Conservation (phyloP, 2,329 filamentous ascomycete species). For the Rasamsonia emersonii region DNA sequence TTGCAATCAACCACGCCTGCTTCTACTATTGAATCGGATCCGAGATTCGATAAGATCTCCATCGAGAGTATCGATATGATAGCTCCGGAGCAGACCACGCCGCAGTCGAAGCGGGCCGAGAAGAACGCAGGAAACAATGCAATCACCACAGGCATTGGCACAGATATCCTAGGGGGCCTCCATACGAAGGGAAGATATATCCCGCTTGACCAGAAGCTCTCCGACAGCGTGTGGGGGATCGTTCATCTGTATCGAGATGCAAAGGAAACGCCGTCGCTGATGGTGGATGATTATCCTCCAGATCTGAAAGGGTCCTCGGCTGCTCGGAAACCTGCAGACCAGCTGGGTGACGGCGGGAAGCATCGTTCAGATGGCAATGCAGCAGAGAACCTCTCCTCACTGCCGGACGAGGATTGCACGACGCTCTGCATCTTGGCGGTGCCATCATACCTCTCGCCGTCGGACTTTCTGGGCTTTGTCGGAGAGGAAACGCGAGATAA, state of each 20-base stretch:
- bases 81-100: conserved; percentile 18
- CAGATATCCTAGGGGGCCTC: conserved; percentile 51
- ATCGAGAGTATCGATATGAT: conserved; percentile 76
- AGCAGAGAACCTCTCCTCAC: no score
- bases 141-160: conserved; percentile 41
- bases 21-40: conserved; percentile 46
- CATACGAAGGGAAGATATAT: conserved; percentile 77
- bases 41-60: conserved; percentile 70
- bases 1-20: conserved; percentile 12
- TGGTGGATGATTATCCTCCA: conserved; percentile 37
- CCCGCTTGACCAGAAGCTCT: conserved; percentile 60
- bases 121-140: conserved; percentile 25
- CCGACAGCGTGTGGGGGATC: conserved; percentile 81
- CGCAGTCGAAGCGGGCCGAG: conserved; percentile 15
- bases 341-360: conserved; percentile 12
- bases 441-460: conserved; percentile 84
- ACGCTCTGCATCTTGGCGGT: conserved; percentile 91
- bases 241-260: conserved; percentile 89
- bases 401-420: conserved; percentile 56
- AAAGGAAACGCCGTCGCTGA: conserved; percentile 59
- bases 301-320: conserved; percentile 30
- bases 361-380: no score
- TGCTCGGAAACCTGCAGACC: conserved; percentile 20
- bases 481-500: conserved; percentile 78
- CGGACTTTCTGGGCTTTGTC: conserved; percentile 84